Evolutionary conservation across 352 stramenopile species (phyloP).

Genomic region (Phytophthora boehmeriae): DNA sequence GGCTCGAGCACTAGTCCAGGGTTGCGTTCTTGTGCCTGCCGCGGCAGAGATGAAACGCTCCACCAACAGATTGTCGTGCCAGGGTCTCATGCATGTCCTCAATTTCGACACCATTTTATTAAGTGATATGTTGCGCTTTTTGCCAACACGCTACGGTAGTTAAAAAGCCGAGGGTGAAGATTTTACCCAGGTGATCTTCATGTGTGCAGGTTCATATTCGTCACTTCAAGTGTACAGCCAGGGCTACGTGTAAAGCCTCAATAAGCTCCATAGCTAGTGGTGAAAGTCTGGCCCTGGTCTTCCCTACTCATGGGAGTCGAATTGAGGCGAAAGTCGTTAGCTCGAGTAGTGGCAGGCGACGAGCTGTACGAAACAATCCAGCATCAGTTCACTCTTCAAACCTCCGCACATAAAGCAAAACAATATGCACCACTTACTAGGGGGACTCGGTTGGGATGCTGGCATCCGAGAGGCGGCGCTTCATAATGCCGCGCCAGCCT

Average conservation of each 20-base stretch:
- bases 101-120: no score
- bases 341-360: constrained; percentile 29
- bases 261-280: constrained; percentile 19
- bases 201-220: not conserved
- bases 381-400: no score
- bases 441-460: constrained; percentile 73
- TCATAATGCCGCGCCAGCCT: constrained; percentile 85
- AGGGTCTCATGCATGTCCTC: no score
- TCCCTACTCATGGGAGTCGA: constrained; percentile 20
- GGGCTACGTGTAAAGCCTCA: not conserved
- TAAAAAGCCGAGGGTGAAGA: no score
- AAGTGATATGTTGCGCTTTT: no score
- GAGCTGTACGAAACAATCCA: constrained; percentile 23
- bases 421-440: constrained; percentile 38
- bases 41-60: constrained; percentile 7
- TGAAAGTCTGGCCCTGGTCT: constrained; percentile 23
- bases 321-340: constrained; percentile 23
- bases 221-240: constrained; percentile 13
- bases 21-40: no score
- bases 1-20: not conserved
- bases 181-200: no score
- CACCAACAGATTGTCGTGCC: no score
- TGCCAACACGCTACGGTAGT: no score
- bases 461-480: constrained; percentile 77
- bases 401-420: not conserved